Base-by-base conservation (phyloP, 192 early-diverging fungal species). In the Coemansia guatemalensis region DNA sequence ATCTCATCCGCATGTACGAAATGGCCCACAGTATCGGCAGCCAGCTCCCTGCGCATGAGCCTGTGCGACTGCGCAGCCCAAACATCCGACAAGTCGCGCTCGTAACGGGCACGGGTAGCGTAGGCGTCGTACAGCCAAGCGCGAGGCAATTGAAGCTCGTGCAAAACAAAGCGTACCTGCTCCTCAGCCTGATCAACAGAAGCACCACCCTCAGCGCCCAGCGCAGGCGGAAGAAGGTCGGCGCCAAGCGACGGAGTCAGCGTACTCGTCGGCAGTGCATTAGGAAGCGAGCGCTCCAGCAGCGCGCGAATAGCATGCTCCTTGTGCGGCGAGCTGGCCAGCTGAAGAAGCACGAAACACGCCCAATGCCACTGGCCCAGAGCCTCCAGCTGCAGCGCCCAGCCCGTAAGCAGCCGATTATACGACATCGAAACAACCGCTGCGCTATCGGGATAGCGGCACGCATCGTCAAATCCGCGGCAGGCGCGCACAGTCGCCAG, bases 301-400 rank as follows among this genome's bases (percentile, higher is more conserved):
- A 74, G 33, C 1, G 67, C 53, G 4, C 77, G 81, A 25, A 92
- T 82, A 0, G 83, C 69, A 12, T 63, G 35, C 22, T 80, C 83
- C 6, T 85, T 75, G n/a, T 75, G 73, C 3, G 39, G 17, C 0
- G 58, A 49, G 29, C 78, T 68, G 8, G 82, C 75, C 53, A 96
- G 64, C 62, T 89, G 91, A 53, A 92, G 64, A 5, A 84, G 76
- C 23, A 93, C 88, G 82, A 86, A 96, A 35, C 89, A 71, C 3
- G 92, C 86, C 94, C 93, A 95, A 33, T 92, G 71, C 90, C 91
- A 95, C 24, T 92, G 68, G 0, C 92, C 93, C 29, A 92, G 48
- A 0, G 56, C 50, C 78, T 94, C 92, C 14, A 97, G 73, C 73
- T 93, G 87, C 18, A 65, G 73, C 5, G 88, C 83, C 56, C 95